phyloP scores from a whole-genome alignment of 768 basidiomycete genomes.

The Psilocybe azurescens region DNA sequence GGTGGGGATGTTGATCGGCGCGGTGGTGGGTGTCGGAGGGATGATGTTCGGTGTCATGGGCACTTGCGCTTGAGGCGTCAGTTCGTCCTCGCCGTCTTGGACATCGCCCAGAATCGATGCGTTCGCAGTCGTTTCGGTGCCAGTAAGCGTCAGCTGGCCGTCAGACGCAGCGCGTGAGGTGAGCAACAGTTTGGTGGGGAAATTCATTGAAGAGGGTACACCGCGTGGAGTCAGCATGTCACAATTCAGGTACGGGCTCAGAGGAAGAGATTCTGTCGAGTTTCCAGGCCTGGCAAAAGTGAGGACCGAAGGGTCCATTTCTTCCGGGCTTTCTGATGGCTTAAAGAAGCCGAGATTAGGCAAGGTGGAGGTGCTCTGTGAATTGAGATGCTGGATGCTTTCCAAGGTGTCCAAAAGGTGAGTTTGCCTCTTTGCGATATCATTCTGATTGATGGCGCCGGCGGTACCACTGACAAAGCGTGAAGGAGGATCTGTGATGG shows the following conservation, averaged over 20 bases:
- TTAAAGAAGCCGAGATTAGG: slow-evolving; percentile 32
- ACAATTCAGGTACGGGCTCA: slow-evolving; percentile 27
- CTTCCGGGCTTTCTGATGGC: slow-evolving; percentile 47
- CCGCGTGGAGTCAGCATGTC: slow-evolving; percentile 42
- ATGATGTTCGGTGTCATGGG: slow-evolving; percentile 17
- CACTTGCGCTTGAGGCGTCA: neutral
- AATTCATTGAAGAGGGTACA: slow-evolving; percentile 20
- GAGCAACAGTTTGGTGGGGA: slow-evolving; percentile 14
- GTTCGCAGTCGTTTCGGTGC: slow-evolving; percentile 11
- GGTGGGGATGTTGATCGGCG: slow-evolving; percentile 9
- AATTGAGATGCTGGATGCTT: slow-evolving; percentile 20
- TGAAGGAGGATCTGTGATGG: slow-evolving; percentile 55
- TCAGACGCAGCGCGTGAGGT: slow-evolving; percentile 11
- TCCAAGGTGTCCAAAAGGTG: slow-evolving; percentile 19
- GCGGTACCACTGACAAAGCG: slow-evolving; percentile 40
- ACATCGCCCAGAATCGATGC: neutral
- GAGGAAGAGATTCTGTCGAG: slow-evolving; percentile 74
- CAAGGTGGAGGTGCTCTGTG: slow-evolving; percentile 43
- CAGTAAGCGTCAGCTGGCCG: slow-evolving; percentile 4
- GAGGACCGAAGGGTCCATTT: slow-evolving; percentile 80
- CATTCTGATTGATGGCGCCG: slow-evolving; percentile 26
- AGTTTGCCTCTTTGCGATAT: slow-evolving; percentile 29
- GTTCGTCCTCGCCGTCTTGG: slow-evolving; percentile 6
- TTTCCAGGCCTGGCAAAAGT: slow-evolving; percentile 76
- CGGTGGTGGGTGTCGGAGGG: slow-evolving; percentile 15